phyloP scores from a whole-genome alignment of 495 filamentous ascomycete species.

The Neurospora sp. region DNA sequence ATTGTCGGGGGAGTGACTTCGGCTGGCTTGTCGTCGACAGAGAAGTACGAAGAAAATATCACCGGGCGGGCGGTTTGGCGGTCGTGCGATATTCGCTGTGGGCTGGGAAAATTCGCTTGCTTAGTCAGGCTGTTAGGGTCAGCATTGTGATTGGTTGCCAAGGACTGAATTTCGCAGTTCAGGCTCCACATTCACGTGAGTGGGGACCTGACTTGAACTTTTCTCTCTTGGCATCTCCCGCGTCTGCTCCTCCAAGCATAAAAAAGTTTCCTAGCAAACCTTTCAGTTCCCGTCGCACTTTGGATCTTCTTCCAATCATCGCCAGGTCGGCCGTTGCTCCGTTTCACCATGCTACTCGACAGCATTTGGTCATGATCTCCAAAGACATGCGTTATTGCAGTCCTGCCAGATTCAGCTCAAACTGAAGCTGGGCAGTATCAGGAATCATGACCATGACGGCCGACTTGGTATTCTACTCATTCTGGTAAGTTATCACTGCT shows the following conservation, averaged over 20 bases:
- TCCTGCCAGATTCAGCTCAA: background rate
- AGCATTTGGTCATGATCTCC: background rate
- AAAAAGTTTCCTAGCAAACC: background rate
- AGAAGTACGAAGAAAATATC: constrained; percentile 11
- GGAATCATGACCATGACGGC: background rate
- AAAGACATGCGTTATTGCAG: background rate
- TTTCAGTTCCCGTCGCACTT: background rate
- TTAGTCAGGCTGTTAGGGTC: constrained; percentile 10
- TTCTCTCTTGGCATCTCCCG: background rate
- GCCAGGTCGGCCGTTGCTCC: background rate
- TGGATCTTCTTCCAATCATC: background rate
- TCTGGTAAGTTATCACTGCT: constrained; percentile 6
- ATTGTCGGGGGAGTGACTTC: constrained; percentile 7
- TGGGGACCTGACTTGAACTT: constrained; percentile 1
- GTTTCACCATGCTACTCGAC: background rate
- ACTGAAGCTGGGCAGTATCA: background rate
- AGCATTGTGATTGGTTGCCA: constrained; percentile 7
- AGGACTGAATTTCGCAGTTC: background rate
- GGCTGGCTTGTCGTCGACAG: constrained; percentile 13
- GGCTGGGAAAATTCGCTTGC: constrained; percentile 9
- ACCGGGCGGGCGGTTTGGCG: background rate
- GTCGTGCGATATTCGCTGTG: constrained; percentile 9
- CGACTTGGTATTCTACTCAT: background rate
- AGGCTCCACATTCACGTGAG: background rate
- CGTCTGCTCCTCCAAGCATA: background rate